Evolutionary conservation across 352 stramenopile species (phyloP).

Genomic region (Pythium biforme): DNA sequence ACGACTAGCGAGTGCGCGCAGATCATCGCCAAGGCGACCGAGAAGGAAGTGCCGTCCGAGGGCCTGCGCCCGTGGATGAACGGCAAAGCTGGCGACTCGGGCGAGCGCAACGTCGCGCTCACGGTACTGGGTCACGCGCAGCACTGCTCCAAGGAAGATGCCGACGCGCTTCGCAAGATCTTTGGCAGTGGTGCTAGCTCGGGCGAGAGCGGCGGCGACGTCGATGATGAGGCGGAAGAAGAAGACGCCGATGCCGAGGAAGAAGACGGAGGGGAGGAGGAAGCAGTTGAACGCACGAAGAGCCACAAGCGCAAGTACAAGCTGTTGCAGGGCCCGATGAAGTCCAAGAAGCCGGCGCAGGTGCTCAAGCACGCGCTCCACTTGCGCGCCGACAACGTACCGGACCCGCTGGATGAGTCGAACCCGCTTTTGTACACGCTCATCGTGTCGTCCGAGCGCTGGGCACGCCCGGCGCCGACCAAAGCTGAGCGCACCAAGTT

Average conservation of each 20-base stretch:
- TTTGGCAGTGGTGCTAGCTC: background rate
- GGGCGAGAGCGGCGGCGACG: background rate
- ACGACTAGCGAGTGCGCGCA: constrained; percentile 21
- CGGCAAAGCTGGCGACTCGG: background rate
- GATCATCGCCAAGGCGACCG: background rate
- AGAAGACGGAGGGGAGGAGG: background rate
- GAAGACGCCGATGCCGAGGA: background rate
- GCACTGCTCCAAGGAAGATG: background rate
- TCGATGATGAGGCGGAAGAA: background rate
- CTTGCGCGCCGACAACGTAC: background rate
- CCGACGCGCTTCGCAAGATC: background rate
- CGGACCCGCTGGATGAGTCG: constrained; percentile 5
- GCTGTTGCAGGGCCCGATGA: background rate
- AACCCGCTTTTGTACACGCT: constrained; percentile 20
- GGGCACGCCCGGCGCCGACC: constrained; percentile 10
- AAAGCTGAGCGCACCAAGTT: background rate
- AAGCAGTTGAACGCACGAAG: background rate
- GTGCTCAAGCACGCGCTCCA: background rate
- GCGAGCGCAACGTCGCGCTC: background rate
- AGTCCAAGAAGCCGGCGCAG: background rate
- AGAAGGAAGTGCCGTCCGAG: constrained; percentile 3
- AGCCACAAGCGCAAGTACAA: background rate
- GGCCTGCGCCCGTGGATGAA: constrained; percentile 6
- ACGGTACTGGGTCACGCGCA: background rate
- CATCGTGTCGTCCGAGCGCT: constrained; percentile 27